Percentiles rank a stretch among this genome's conserved stretches.
Conservation (phyloP, 192 early-diverging fungal species). For the Podila horticola region DNA sequence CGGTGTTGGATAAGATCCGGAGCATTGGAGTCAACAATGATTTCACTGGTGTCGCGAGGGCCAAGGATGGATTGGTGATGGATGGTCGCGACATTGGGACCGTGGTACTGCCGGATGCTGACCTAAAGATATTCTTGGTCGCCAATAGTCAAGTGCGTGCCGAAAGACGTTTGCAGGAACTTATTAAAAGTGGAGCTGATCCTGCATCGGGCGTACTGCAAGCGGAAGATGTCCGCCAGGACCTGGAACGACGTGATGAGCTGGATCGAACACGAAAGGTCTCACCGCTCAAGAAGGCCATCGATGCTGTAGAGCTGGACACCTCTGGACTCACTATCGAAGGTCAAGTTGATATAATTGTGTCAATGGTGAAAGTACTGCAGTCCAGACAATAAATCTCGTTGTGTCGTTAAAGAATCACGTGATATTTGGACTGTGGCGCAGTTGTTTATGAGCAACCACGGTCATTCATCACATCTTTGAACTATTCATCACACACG, state of each 20-base stretch:
- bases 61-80: slow-evolving; percentile 74
- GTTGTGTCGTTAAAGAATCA: too few species aligned
- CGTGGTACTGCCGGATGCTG: slow-evolving; percentile 75
- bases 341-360: slow-evolving; percentile 74
- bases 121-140: slow-evolving; percentile 81
- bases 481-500: too few species aligned
- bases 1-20: slow-evolving; percentile 66
- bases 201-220: slow-evolving; percentile 14
- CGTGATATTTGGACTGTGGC: background rate
- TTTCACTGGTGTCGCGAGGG: background rate
- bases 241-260: slow-evolving; percentile 74
- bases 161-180: slow-evolving; percentile 71
- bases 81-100: slow-evolving; percentile 88
- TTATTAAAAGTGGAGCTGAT: slow-evolving; percentile 28
- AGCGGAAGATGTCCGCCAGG: slow-evolving; percentile 64
- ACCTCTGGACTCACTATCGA: slow-evolving; percentile 75
- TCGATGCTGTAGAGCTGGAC: slow-evolving; percentile 78
- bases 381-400: background rate
- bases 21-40: slow-evolving; percentile 54
- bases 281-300: slow-evolving; percentile 76
- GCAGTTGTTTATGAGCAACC: too few species aligned
- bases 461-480: too few species aligned
- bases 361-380: background rate
- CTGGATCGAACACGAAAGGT: slow-evolving; percentile 70
- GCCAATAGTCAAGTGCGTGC: slow-evolving; percentile 74